Evolutionary conservation across 768 basidiomycete genomes (phyloP).

Genomic region (Lyophyllum decastes): DNA sequence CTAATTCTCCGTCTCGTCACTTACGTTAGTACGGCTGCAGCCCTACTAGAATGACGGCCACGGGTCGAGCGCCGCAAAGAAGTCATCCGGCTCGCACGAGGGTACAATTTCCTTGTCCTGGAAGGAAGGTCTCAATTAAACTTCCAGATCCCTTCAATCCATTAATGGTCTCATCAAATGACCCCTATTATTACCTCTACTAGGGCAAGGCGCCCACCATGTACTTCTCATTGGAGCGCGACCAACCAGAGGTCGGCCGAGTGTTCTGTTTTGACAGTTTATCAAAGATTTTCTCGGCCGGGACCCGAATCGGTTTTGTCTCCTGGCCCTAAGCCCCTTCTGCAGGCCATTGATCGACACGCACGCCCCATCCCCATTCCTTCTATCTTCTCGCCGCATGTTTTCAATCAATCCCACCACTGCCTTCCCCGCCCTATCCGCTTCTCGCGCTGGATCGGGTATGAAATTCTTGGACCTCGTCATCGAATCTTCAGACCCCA

Average conservation of each 20-base stretch:
- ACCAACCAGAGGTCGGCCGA: constrained; percentile 62
- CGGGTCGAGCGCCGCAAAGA: constrained; percentile 63
- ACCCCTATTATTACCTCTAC: constrained; percentile 75
- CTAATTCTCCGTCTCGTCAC: background rate
- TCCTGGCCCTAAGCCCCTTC: constrained; percentile 65
- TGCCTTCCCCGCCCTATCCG: background rate
- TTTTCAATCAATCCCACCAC: background rate
- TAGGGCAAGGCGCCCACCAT: constrained; percentile 66
- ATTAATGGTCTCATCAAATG: constrained; percentile 44
- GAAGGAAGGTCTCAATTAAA: constrained; percentile 55
- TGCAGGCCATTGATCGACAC: constrained; percentile 67
- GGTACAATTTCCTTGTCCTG: constrained; percentile 76
- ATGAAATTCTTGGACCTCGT: constrained; percentile 22
- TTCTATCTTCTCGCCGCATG: background rate
- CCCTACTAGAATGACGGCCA: constrained; percentile 76
- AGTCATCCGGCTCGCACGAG: constrained; percentile 66
- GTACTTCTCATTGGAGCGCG: constrained; percentile 76
- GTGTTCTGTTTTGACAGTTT: constrained; percentile 85
- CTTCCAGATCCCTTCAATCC: background rate
- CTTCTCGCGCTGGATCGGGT: background rate
- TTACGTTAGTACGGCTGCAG: constrained; percentile 73
- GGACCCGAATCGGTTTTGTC: constrained; percentile 74
- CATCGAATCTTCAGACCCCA: constrained; percentile 62
- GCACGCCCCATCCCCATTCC: constrained; percentile 28
- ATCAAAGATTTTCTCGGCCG: constrained; percentile 73